Conservation (phyloP, 345 rosid species). For the Bretschneidera sinensis region DNA sequence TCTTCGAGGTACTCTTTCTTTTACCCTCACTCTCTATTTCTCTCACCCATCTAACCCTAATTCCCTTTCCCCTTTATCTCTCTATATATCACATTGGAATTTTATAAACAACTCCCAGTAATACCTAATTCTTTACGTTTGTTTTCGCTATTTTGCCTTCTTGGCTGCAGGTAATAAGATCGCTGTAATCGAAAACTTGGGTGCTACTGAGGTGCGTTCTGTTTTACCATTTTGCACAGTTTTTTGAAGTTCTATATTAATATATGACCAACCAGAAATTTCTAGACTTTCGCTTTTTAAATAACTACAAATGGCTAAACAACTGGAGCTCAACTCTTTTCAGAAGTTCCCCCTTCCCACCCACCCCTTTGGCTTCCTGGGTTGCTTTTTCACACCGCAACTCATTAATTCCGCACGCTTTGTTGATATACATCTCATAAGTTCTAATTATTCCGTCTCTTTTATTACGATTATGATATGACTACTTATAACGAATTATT, state of each 20-base stretch:
- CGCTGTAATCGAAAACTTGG: slow-evolving; percentile 94
- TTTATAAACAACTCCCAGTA: neutral
- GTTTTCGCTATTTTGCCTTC: neutral
- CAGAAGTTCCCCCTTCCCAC: neutral
- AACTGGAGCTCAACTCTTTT: neutral
- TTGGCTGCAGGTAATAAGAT: slow-evolving; percentile 71
- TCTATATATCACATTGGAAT: neutral
- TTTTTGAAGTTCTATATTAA: too few relatives aligned
- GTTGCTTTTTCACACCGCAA: neutral
- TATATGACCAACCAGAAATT: too few relatives aligned
- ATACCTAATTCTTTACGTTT: neutral
- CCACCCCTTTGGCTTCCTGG: too few relatives aligned
- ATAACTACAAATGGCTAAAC: too few relatives aligned
- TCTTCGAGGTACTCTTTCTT: slow-evolving; percentile 67
- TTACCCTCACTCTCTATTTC: slow-evolving; percentile 6
- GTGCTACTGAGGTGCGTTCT: slow-evolving; percentile 87
- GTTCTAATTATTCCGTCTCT: too few relatives aligned
- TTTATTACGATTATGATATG: too few relatives aligned
- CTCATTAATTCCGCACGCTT: neutral
- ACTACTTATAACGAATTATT: too few relatives aligned
- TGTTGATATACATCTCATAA: neutral
- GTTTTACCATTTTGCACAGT: neutral
- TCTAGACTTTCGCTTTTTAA: too few relatives aligned
- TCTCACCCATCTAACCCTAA: slow-evolving; percentile 18
- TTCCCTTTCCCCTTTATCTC: slow-evolving; percentile 2